Evolutionary conservation across 169 alveolate genomes (phyloP).

Genomic region (Plasmodium adleri): DNA sequence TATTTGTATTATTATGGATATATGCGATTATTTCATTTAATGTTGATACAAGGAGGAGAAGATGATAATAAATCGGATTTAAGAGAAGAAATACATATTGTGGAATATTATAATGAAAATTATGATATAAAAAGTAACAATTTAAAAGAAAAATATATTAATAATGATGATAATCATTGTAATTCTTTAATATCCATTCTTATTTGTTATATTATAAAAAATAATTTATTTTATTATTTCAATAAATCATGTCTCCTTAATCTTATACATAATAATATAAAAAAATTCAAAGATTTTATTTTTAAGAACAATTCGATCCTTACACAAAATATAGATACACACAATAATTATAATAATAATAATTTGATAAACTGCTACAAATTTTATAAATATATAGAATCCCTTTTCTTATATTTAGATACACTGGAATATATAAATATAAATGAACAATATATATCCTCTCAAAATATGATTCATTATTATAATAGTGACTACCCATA

Average conservation of each 20-base stretch:
- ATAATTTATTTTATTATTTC: constrained; percentile 5
- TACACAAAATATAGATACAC: background rate
- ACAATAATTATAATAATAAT: background rate
- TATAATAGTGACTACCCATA: background rate
- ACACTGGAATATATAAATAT: constrained; percentile 15
- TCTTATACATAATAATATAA: constrained; percentile 3
- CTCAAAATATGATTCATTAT: background rate
- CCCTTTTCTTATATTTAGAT: constrained; percentile 22
- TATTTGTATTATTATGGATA: constrained; percentile 32
- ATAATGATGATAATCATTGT: background rate
- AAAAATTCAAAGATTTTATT: background rate
- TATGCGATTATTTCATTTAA: constrained; percentile 24
- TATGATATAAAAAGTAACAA: too few species aligned
- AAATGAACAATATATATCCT: background rate
- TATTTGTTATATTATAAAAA: constrained; percentile 22
- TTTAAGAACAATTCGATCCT: background rate
- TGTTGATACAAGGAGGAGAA: background rate
- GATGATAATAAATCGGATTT: background rate
- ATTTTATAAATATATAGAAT: too few species aligned
- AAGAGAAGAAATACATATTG: background rate
- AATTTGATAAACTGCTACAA: background rate
- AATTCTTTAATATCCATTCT: constrained; percentile 1
- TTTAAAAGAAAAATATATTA: too few species aligned
- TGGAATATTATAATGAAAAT: too few species aligned
- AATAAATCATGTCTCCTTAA: background rate